A percentile compares a stretch with the other conserved stretches of the same genome.
These are phyloP conservation scores for Barnettozyma sp. DNA, from an alignment of 805 yeast genomes.

Conservation along the genomic window DNA sequence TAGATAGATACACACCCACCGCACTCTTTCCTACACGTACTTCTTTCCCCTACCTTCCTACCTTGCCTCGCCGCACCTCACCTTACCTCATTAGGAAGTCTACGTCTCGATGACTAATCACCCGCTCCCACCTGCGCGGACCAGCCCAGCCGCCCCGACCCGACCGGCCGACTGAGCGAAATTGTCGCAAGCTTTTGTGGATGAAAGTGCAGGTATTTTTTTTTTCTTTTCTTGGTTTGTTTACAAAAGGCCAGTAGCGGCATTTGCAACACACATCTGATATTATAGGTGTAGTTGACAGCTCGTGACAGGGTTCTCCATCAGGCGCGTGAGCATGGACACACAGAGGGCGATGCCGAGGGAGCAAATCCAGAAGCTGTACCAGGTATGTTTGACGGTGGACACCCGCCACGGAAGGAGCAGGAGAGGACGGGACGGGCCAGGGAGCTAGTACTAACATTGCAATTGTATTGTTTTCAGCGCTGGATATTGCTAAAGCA, in stretches of 20 bases:
- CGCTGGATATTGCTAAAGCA: slow-evolving; percentile 54
- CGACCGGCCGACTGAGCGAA: neutral
- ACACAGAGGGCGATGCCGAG: slow-evolving; percentile 19
- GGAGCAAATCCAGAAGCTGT: slow-evolving; percentile 26
- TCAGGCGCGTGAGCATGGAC: slow-evolving; percentile 15
- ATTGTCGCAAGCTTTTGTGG: slow-evolving; percentile 1
- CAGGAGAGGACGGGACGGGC: too few relatives aligned
- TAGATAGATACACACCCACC: too few relatives aligned
- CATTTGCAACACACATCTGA: too few relatives aligned
- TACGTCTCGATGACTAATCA: neutral
- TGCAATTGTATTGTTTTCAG: slow-evolving; percentile 18
- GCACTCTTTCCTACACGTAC: too few relatives aligned
- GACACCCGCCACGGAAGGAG: too few relatives aligned
- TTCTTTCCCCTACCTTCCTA: too few relatives aligned
- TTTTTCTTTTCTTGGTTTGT: slow-evolving; percentile 3
- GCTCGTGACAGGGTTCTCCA: neutral
- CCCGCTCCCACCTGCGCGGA: too few relatives aligned
- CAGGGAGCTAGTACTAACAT: too few relatives aligned
- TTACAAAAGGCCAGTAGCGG: slow-evolving; percentile 2
- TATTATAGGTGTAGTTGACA: neutral
- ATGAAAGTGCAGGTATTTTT: neutral
- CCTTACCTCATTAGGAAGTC: slow-evolving; percentile 7
- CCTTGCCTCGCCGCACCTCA: too few relatives aligned
- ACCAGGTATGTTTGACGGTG: slow-evolving; percentile 18
- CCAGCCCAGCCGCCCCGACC: neutral